These are phyloP conservation scores for Xylaria polymorpha DNA, from an alignment of 2,329 filamentous ascomycete species.

Conservation along the genomic window DNA sequence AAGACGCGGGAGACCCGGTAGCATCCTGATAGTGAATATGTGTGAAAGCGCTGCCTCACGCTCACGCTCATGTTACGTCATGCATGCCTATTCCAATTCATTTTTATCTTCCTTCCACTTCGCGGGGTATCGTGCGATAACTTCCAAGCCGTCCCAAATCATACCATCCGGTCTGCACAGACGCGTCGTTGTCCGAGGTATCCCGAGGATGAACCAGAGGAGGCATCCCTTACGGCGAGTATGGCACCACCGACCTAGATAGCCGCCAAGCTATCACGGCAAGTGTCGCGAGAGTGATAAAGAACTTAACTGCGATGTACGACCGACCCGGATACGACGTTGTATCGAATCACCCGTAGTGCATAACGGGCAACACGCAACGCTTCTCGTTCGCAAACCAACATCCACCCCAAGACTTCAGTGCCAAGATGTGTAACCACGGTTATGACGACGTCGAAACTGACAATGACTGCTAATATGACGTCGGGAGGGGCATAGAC, in stretches of 20 bases:
- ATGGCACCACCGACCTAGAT: constrained; percentile 58
- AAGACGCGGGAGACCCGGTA: background rate
- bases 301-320: constrained; percentile 57
- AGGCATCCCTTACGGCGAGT: background rate
- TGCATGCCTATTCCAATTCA: background rate
- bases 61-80: constrained; percentile 11
- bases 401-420: background rate
- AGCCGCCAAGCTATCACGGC: background rate
- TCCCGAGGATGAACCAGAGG: constrained; percentile 38
- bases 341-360: constrained; percentile 63
- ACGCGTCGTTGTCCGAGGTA: constrained; percentile 56
- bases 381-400: constrained; percentile 25
- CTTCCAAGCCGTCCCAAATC: background rate
- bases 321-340: constrained; percentile 61
- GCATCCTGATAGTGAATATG: background rate
- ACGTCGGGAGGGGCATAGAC: background rate
- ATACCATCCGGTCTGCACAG: constrained; percentile 38
- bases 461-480: background rate
- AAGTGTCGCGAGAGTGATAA: background rate
- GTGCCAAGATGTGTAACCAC: constrained; percentile 2
- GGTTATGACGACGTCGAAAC: background rate
- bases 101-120: background rate
- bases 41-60: background rate
- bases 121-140: constrained; percentile 3
- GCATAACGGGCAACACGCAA: constrained; percentile 66